These are phyloP conservation scores for Cicer pinnatifidum DNA, from an alignment of 306 rosid genomes.

Conservation along the genomic window DNA sequence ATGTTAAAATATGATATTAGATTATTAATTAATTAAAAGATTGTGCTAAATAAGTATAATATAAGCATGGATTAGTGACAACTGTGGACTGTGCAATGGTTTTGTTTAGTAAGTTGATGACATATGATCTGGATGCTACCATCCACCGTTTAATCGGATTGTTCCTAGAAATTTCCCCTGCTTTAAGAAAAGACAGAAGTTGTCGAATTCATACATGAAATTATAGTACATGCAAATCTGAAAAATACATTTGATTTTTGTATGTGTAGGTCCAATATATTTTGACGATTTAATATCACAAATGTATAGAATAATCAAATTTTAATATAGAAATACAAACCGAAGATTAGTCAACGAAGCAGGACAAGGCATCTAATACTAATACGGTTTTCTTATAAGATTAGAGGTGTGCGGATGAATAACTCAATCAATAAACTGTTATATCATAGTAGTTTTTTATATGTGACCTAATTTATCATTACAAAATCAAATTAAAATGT, in stretches of 20 bases:
- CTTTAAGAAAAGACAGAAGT: slow-evolving; percentile 34
- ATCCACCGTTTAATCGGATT: slow-evolving; percentile 3
- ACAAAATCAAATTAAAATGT: too few species aligned
- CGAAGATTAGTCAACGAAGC: too few species aligned
- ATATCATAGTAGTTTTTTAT: too few species aligned
- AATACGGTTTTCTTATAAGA: too few species aligned
- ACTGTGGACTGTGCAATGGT: slow-evolving; percentile 33
- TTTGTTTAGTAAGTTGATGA: slow-evolving; percentile 32
- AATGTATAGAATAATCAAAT: too few species aligned
- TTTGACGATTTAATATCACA: not conserved
- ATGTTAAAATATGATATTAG: slow-evolving; percentile 25
- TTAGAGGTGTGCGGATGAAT: too few species aligned
- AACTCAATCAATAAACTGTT: too few species aligned
- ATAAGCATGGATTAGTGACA: slow-evolving; percentile 31
- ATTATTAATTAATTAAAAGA: slow-evolving; percentile 21
- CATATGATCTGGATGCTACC: slow-evolving; percentile 37
- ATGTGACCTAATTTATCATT: too few species aligned
- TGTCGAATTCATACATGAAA: slow-evolving; percentile 24
- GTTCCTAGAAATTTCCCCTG: slow-evolving; percentile 45
- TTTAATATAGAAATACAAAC: too few species aligned
- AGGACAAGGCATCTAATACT: too few species aligned
- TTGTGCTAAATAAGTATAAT: not conserved
- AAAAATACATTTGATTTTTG: slow-evolving; percentile 9
- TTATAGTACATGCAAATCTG: slow-evolving; percentile 8
- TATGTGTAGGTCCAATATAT: not conserved